A percentile compares a stretch with the other conserved stretches of the same genome.
Conservation (phyloP, 2,329 filamentous ascomycete species). For the Diaporthe nobilis region DNA sequence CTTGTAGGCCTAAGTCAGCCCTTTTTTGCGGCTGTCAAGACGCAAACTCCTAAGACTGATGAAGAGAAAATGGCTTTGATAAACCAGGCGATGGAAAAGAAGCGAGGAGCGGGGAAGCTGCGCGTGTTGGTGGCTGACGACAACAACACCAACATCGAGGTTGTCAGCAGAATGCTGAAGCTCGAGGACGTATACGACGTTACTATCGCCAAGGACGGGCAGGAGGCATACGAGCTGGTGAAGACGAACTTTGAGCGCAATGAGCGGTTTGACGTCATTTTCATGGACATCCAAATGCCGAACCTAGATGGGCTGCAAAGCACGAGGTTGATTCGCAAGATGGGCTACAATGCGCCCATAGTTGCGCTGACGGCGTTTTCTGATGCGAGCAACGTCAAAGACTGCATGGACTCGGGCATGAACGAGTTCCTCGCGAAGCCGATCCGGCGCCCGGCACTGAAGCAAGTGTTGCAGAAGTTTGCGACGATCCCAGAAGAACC, state of each 20-base stretch:
- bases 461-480: conserved; percentile 88
- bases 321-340: conserved; percentile 85
- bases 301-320: conserved; percentile 91
- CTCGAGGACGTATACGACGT: conserved; percentile 88
- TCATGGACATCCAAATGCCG: conserved; percentile 98
- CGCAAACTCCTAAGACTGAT: conserved; percentile 54
- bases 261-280: conserved; percentile 85
- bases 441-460: conserved; percentile 86
- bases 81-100: conserved; percentile 73
- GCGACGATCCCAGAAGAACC: conserved; percentile 84
- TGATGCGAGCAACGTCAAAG: conserved; percentile 89
- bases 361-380: conserved; percentile 92
- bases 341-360: conserved; percentile 90
- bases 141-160: conserved; percentile 71
- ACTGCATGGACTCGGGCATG: conserved; percentile 92
- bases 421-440: conserved; percentile 86
- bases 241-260: conserved; percentile 84
- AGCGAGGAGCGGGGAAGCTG: conserved; percentile 74
- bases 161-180: conserved; percentile 76
- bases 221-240: conserved; percentile 90
- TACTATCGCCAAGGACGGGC: conserved; percentile 86
- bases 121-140: conserved; percentile 88
- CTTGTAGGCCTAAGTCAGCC: conserved; percentile 87
- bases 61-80: conserved; percentile 76
- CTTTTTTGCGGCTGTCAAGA: conserved; percentile 74